Evolutionary conservation across 1,284 basidiomycete genomes (phyloP).

Genomic region (Rugosomyces carneus): DNA sequence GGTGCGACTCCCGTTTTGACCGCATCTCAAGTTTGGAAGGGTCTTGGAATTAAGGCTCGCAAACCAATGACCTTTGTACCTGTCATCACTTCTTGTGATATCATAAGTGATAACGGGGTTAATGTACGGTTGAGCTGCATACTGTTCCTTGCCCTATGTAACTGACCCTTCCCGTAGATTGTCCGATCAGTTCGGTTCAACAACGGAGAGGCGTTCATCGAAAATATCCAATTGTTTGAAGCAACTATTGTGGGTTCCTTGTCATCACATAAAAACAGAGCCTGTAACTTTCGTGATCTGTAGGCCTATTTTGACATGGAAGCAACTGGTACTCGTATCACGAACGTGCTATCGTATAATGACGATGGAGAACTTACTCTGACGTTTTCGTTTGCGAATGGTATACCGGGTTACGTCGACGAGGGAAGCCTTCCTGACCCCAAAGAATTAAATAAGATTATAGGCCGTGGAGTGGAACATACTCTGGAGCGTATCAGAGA

Average conservation of each 20-base stretch:
- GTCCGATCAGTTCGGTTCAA: constrained; percentile 20
- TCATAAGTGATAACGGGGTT: constrained; percentile 23
- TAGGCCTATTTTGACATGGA: constrained; percentile 27
- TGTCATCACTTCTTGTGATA: constrained; percentile 20
- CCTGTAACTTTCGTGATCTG: background rate
- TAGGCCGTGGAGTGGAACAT: constrained; percentile 22
- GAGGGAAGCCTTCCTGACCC: constrained; percentile 9
- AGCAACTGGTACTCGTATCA: constrained; percentile 19
- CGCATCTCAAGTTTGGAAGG: constrained; percentile 29
- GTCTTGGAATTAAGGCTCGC: constrained; percentile 26
- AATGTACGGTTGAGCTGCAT: constrained; percentile 17
- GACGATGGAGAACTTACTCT: constrained; percentile 22
- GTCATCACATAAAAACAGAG: background rate
- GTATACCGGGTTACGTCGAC: constrained; percentile 21
- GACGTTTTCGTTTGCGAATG: constrained; percentile 27
- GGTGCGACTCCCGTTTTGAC: constrained; percentile 21
- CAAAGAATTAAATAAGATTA: constrained; percentile 20
- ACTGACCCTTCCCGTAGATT: constrained; percentile 16
- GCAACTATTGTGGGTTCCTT: constrained; percentile 23
- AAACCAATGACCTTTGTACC: constrained; percentile 25
- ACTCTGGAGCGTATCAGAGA: constrained; percentile 22
- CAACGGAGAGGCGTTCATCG: constrained; percentile 14
- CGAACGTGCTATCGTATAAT: constrained; percentile 27
- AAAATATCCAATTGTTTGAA: constrained; percentile 20
- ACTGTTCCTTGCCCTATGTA: background rate